A percentile compares a stretch with the other conserved stretches of the same genome.
These are phyloP conservation scores for Cyberlindnera lachancei DNA, from an alignment of 805 yeast species.

Conservation along the genomic window DNA sequence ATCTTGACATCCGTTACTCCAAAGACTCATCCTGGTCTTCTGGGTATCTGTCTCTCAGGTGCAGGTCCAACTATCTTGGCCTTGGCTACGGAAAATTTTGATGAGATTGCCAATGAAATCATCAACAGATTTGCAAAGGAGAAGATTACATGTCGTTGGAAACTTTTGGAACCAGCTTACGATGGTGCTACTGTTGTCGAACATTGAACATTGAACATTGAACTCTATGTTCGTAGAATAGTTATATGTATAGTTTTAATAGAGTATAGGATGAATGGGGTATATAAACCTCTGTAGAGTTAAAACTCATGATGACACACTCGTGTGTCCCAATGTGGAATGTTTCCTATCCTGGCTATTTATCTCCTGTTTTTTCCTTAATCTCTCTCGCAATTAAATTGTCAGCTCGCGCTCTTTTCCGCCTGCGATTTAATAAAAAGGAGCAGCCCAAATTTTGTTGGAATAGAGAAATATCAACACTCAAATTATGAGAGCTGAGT, in stretches of 20 bases:
- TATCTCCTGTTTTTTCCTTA: no score
- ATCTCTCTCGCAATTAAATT: no score
- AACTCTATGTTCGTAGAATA: neutral
- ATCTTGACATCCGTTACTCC: conserved; percentile 79
- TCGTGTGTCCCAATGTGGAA: no score
- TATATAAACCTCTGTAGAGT: no score
- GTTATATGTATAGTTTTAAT: neutral
- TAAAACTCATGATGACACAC: no score
- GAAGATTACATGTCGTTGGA: conserved; percentile 71
- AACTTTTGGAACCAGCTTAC: conserved; percentile 74
- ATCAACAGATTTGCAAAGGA: conserved; percentile 60
- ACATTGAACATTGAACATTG: conserved; percentile 3
- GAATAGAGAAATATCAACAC: no score
- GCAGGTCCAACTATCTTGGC: conserved; percentile 98
- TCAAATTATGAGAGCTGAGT: no score
- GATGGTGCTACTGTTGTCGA: conserved; percentile 71
- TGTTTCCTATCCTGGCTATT: no score
- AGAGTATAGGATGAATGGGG: no score
- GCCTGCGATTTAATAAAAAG: no score
- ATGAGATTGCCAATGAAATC: conserved; percentile 71
- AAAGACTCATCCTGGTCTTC: conserved; percentile 68
- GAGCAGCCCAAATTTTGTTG: no score
- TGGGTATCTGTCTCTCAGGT: conserved; percentile 93
- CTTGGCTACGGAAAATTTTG: conserved; percentile 84
- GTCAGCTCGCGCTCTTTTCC: no score